Evolutionary conservation across 495 filamentous ascomycete species (phyloP).

Genomic region (Daldinia grandis): DNA sequence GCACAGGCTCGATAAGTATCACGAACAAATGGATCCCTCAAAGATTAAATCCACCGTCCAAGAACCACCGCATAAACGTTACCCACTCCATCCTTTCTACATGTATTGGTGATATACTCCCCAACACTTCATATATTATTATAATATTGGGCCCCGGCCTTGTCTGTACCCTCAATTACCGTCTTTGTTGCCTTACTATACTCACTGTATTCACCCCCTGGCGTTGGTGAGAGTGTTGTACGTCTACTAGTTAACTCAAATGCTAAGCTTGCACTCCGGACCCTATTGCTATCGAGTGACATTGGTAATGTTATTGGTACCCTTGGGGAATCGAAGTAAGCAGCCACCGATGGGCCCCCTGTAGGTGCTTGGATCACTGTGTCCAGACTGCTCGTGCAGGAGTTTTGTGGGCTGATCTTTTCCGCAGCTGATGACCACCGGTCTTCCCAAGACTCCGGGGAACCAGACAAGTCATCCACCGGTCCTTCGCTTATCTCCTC

Average conservation of each 20-base stretch:
- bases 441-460: conserved; percentile 1
- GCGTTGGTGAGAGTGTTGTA: neutral
- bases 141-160: neutral
- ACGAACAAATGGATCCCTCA: neutral
- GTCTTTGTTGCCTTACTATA: neutral
- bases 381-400: conserved; percentile 9
- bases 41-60: neutral
- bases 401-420: neutral
- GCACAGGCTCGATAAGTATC: neutral
- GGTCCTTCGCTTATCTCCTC: neutral
- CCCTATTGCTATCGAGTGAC: neutral
- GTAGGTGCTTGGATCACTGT: neutral
- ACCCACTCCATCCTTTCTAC: neutral
- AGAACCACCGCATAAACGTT: neutral
- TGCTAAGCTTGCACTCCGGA: neutral
- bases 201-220: neutral
- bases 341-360: neutral
- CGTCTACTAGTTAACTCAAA: neutral
- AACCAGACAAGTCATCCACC: neutral
- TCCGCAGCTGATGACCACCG: neutral
- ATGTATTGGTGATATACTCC: neutral
- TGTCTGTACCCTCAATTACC: neutral
- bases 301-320: neutral
- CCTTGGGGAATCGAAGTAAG: neutral
- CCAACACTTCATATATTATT: neutral